phyloP scores from a whole-genome alignment of 176 grass and related monocot species.

The Musa troglodytarum region DNA sequence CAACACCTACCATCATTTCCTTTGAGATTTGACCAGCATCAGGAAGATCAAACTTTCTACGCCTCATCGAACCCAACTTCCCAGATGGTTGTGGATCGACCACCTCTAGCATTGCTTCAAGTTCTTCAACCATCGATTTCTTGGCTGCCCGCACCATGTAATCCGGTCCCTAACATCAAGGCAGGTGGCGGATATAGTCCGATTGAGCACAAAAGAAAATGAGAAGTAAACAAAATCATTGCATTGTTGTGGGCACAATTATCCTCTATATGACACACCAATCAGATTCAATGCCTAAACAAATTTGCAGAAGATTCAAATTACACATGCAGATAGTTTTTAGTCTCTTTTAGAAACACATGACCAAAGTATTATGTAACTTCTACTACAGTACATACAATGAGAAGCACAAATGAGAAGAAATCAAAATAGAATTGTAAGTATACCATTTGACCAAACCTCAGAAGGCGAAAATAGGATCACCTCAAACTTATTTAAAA shows the following conservation, averaged over 20 bases:
- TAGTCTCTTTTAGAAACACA: too few species aligned
- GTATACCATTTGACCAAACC: background rate
- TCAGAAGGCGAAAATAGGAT: background rate
- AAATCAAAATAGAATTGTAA: background rate
- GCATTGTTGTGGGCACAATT: background rate
- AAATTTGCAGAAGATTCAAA: background rate
- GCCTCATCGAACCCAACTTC: slow-evolving; percentile 36
- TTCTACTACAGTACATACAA: background rate
- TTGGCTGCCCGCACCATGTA: slow-evolving; percentile 72
- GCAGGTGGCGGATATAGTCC: background rate
- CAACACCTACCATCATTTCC: slow-evolving; percentile 37
- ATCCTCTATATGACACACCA: background rate
- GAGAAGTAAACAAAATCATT: background rate
- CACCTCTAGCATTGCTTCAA: slow-evolving; percentile 69
- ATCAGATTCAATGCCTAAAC: background rate
- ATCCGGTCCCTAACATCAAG: slow-evolving; percentile 53
- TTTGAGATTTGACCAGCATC: slow-evolving; percentile 32
- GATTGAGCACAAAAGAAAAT: background rate
- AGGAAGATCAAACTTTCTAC: slow-evolving; percentile 72
- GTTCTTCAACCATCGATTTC: slow-evolving; percentile 82
- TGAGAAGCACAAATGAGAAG: background rate
- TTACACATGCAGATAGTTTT: too few species aligned
- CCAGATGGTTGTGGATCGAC: slow-evolving; percentile 67
- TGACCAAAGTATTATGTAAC: too few species aligned
- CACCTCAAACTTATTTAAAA: background rate